Percentiles rank a stretch among this genome's conserved stretches.
phyloP scores from a whole-genome alignment of 495 filamentous ascomycete genomes.

The Stereocaulon alpinum region DNA sequence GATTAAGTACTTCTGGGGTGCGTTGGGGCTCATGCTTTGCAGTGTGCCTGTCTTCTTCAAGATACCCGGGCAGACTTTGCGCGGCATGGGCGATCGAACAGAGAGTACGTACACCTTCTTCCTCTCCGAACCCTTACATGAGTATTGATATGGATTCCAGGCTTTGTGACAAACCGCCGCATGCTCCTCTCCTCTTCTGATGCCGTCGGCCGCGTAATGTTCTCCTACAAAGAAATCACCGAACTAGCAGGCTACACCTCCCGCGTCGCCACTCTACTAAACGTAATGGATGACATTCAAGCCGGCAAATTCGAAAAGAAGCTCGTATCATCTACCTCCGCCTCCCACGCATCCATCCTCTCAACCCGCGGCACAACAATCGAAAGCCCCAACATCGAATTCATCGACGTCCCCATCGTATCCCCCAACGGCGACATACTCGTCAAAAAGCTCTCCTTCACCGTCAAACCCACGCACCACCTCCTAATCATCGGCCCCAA shows the following conservation, averaged over 20 bases:
- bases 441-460: slow-evolving; percentile 73
- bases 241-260: slow-evolving; percentile 92
- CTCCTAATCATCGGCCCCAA: slow-evolving; percentile 93
- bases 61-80: slow-evolving; percentile 60
- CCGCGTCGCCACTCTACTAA: slow-evolving; percentile 74
- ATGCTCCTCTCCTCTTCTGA: slow-evolving; percentile 88
- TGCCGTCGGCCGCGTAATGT: slow-evolving; percentile 94
- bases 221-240: slow-evolving; percentile 94
- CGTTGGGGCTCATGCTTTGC: slow-evolving; percentile 84
- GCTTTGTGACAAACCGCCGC: slow-evolving; percentile 86
- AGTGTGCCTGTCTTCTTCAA: slow-evolving; percentile 94
- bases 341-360: slow-evolving; percentile 68
- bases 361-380: slow-evolving; percentile 64
- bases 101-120: slow-evolving; percentile 49
- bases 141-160: slow-evolving; percentile 25
- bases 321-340: slow-evolving; percentile 73
- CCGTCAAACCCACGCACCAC: slow-evolving; percentile 74
- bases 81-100: slow-evolving; percentile 80
- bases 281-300: slow-evolving; percentile 90
- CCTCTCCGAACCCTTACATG: neutral
- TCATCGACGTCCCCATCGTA: slow-evolving; percentile 89
- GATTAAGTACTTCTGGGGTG: slow-evolving; percentile 99
- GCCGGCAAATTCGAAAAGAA: slow-evolving; percentile 90
- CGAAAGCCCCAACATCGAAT: slow-evolving; percentile 75
- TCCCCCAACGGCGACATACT: slow-evolving; percentile 93